Evolutionary conservation across 2,329 filamentous ascomycete genomes (phyloP).

Genomic region (Phyllachora maydis): DNA sequence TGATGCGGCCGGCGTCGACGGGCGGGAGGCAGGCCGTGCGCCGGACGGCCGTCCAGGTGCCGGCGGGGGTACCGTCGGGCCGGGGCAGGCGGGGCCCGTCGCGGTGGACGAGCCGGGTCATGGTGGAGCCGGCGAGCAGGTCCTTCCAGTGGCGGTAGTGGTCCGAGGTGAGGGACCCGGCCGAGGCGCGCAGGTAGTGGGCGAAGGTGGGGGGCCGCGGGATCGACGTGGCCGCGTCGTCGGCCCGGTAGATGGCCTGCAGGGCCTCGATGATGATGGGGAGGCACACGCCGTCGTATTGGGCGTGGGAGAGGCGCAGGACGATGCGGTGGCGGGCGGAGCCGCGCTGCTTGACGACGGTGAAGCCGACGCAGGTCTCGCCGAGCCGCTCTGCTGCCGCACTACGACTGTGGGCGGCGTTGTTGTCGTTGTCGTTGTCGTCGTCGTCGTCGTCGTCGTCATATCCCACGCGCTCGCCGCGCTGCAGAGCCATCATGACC

Average conservation of each 20-base stretch:
- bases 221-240: conserved; percentile 5
- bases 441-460: not conserved
- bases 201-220: conserved; percentile 11
- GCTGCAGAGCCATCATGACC: conserved; percentile 1
- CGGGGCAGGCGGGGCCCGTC: conserved; percentile 1
- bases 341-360: conserved; percentile 4
- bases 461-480: not conserved
- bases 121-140: conserved; percentile 15
- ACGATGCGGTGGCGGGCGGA: conserved; percentile 5
- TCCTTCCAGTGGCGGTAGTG: conserved; percentile 21
- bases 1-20: conserved; percentile 10
- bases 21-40: conserved; percentile 5
- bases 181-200: conserved; percentile 9
- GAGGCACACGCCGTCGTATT: conserved; percentile 26
- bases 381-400: too few relatives aligned
- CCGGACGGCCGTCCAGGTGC: too few relatives aligned
- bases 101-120: conserved; percentile 6
- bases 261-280: conserved; percentile 19
- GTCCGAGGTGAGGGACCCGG: conserved; percentile 5
- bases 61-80: conserved; percentile 6
- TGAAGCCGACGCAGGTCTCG: conserved; percentile 6
- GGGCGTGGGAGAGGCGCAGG: conserved; percentile 20
- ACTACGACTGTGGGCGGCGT: too few relatives aligned
- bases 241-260: conserved; percentile 15
- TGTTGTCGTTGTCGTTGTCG: too few relatives aligned